phyloP scores from a whole-genome alignment of 2,329 filamentous ascomycete species.

The Immersiporthe knoxdaviesiana region DNA sequence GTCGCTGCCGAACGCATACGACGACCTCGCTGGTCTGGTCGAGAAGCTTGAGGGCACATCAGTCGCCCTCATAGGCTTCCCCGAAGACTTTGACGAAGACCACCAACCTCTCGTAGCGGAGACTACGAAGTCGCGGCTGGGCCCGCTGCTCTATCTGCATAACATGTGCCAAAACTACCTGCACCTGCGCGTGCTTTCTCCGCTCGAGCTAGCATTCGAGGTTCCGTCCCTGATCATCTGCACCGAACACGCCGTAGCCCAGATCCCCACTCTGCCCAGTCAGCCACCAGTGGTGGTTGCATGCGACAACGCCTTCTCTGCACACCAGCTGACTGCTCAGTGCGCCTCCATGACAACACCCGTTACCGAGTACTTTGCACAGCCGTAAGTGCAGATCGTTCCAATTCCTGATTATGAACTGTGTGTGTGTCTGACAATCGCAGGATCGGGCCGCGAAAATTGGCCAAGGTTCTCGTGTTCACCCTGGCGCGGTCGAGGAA shows the following conservation, averaged over 20 bases:
- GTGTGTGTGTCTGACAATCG: neutral
- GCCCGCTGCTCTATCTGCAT: conserved; percentile 3
- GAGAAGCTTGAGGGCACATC: conserved; percentile 9
- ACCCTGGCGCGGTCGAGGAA: neutral
- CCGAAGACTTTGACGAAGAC: conserved; percentile 3
- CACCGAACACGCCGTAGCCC: conserved; percentile 13
- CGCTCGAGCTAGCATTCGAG: neutral
- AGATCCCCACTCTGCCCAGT: neutral
- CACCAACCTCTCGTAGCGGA: neutral
- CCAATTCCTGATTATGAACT: neutral
- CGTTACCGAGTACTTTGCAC: conserved; percentile 24
- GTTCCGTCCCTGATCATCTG: conserved; percentile 19
- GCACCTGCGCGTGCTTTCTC: conserved; percentile 14
- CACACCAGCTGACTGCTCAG: conserved; percentile 10
- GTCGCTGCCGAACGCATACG: neutral
- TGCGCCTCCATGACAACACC: neutral
- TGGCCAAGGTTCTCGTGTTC: conserved; percentile 11
- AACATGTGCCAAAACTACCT: conserved; percentile 10
- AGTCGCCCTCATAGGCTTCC: conserved; percentile 14
- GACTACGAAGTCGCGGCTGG: neutral
- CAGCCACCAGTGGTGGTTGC: conserved; percentile 19
- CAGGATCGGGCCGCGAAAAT: conserved; percentile 16
- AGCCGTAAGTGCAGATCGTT: conserved; percentile 21
- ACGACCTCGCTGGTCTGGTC: neutral
- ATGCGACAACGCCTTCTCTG: conserved; percentile 22